Evolutionary conservation across 148 eudicot genomes (phyloP).

Genomic region (Nepenthes gracilis): DNA sequence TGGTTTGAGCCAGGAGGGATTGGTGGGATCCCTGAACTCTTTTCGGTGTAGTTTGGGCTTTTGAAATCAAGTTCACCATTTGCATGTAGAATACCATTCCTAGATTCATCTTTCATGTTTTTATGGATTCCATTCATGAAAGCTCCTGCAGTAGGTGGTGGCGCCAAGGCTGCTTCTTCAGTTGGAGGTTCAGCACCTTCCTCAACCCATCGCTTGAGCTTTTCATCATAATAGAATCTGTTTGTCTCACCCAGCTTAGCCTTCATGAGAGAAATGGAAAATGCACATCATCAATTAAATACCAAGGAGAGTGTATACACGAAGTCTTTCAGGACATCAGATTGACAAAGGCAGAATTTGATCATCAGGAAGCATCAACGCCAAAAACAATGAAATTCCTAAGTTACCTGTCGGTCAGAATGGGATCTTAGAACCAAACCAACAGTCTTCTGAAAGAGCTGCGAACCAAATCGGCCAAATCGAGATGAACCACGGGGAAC

Average conservation of each 20-base stretch:
- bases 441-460: constrained; percentile 70
- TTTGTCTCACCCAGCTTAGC: constrained; percentile 80
- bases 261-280: constrained; percentile 20
- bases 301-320: background rate
- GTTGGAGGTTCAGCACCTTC: constrained; percentile 75
- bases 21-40: constrained; percentile 57
- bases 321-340: background rate
- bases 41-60: constrained; percentile 28
- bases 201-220: constrained; percentile 90
- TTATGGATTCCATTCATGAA: constrained; percentile 47
- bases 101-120: constrained; percentile 31
- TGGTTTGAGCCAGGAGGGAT: constrained; percentile 66
- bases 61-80: constrained; percentile 36
- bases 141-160: constrained; percentile 55
- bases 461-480: constrained; percentile 68
- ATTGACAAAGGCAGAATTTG: background rate
- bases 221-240: constrained; percentile 77
- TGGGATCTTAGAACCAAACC: constrained; percentile 66
- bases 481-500: constrained; percentile 38
- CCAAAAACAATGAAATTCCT: background rate
- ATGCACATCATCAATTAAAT: background rate
- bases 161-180: constrained; percentile 60
- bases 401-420: constrained; percentile 54
- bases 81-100: constrained; percentile 16
- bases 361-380: background rate